Base-by-base conservation (phyloP, 2,329 filamentous ascomycete species). In the Neofusicoccum umdonicola region DNA sequence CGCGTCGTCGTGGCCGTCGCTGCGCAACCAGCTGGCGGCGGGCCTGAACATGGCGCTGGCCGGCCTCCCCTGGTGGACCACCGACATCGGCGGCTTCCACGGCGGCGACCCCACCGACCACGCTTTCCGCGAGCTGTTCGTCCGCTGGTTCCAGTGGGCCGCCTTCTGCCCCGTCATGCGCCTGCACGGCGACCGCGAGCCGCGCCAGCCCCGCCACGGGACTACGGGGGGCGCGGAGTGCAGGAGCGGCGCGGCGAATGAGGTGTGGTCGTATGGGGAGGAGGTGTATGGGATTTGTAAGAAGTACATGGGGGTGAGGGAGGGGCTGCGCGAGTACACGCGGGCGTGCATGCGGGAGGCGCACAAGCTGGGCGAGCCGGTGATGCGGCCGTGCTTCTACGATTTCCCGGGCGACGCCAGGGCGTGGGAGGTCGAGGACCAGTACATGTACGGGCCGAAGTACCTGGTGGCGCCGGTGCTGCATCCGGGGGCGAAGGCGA, bases 81-180 rank as follows among this genome's bases (percentile, higher is more conserved):
- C 87, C 0, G 88, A 90, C 68, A 90, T 90, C 61, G 88, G 88
- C 1, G 88, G 88, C 0, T 90, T 90, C 70, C 87, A 90, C 69
- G 87, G 87, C 4, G 88, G 88, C 0, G 80, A 87, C 66, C 85
- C 87, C 0, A 72, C 78, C 0, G 82, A 88, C 52, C 74, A 78
- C 1, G 77, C 69, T 0, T 90, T 90, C 73, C 79, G 86, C 7
- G 88, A 90, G 70, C 75, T 90, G 0, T 86, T 90, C 65, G 83
- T 87, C 1, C 78, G 88, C 1, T 90, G 88, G 88, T 90, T 90
- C 72, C 87, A 90, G 69, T 90, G 87, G 86, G 87, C 84, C 0
- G 77, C 86, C 0, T 90, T 88, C 70, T 88, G 86, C 64, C 88
- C 88, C 0, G 87, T 90, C 1, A 88, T 90, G 83, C 77, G 88